Evolutionary conservation across 108 stramenopile species (phyloP).

Genomic region (Skeletonema potamos): DNA sequence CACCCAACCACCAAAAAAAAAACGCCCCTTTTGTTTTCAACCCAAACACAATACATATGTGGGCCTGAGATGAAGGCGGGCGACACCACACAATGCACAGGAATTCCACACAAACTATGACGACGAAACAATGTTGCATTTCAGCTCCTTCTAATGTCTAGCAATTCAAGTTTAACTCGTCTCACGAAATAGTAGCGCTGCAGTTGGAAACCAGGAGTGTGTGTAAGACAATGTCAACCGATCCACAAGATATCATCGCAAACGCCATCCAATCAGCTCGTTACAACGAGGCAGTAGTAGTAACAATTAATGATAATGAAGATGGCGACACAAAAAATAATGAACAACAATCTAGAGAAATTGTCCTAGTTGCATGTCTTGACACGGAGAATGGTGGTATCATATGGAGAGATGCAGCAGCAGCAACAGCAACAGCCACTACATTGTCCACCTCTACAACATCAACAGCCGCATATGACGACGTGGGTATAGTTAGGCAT

Average conservation of each 20-base stretch:
- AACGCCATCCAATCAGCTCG: constrained; percentile 55
- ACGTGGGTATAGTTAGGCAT: constrained; percentile 49
- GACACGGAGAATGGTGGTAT: constrained; percentile 74
- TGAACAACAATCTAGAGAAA: constrained; percentile 18
- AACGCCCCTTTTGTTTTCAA: too few relatives aligned
- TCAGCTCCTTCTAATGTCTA: too few relatives aligned
- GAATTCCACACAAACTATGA: too few relatives aligned
- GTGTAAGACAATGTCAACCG: neutral
- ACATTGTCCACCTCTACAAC: neutral
- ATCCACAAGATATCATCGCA: constrained; percentile 1
- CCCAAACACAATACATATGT: too few relatives aligned
- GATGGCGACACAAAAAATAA: neutral
- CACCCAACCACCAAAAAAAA: too few relatives aligned
- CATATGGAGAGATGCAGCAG: constrained; percentile 54
- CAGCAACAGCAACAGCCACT: neutral
- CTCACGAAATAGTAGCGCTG: too few relatives aligned
- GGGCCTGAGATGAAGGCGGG: too few relatives aligned
- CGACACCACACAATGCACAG: too few relatives aligned
- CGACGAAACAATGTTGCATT: too few relatives aligned
- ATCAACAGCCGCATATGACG: neutral
- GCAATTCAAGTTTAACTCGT: too few relatives aligned
- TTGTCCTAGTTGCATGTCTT: constrained; percentile 62
- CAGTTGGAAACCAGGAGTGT: too few relatives aligned
- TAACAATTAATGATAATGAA: constrained; percentile 21
- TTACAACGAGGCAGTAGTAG: constrained; percentile 67